Conservation (phyloP, 2,329 filamentous ascomycete species). For the Epicoccum sorghinum region DNA sequence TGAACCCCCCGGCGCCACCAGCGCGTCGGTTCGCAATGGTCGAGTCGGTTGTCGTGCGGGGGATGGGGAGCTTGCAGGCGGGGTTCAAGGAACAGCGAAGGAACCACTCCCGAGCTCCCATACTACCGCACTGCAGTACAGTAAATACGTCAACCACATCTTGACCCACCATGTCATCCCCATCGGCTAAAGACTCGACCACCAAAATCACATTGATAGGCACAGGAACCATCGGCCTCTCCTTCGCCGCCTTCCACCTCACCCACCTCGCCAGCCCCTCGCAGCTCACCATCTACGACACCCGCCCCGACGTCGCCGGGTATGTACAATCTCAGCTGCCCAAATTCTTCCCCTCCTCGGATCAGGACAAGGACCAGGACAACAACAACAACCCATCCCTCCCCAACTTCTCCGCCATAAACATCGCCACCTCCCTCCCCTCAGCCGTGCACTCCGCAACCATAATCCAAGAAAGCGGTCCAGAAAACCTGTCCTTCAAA, state of each 20-base stretch:
- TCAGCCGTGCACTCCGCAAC: conserved; percentile 55
- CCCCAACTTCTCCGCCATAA: conserved; percentile 42
- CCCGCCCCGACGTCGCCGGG: conserved; percentile 53
- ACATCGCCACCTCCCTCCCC: conserved; percentile 39
- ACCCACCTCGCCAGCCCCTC: conserved; percentile 48
- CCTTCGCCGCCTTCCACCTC: conserved; percentile 62
- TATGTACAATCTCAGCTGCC: conserved; percentile 54
- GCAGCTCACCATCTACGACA: conserved; percentile 58
- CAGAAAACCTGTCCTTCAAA: conserved; percentile 61
- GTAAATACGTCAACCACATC: neutral
- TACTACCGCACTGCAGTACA: neutral
- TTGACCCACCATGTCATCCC: conserved; percentile 12
- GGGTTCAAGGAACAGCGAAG: conserved; percentile 17
- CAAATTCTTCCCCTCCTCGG: conserved; percentile 44
- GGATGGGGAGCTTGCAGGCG: conserved; percentile 23
- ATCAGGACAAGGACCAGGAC: neutral
- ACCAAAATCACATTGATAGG: conserved; percentile 51
- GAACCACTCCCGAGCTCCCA: conserved; percentile 11
- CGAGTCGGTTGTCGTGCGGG: conserved; percentile 41
- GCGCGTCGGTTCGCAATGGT: conserved; percentile 31
- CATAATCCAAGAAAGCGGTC: conserved; percentile 66
- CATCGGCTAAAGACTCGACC: conserved; percentile 9
- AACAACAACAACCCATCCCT: neutral
- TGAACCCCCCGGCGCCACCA: conserved; percentile 24
- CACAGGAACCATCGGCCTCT: conserved; percentile 60